phyloP scores from a whole-genome alignment of 2,329 filamentous ascomycete species.

The Aureobasidium leucospermi region DNA sequence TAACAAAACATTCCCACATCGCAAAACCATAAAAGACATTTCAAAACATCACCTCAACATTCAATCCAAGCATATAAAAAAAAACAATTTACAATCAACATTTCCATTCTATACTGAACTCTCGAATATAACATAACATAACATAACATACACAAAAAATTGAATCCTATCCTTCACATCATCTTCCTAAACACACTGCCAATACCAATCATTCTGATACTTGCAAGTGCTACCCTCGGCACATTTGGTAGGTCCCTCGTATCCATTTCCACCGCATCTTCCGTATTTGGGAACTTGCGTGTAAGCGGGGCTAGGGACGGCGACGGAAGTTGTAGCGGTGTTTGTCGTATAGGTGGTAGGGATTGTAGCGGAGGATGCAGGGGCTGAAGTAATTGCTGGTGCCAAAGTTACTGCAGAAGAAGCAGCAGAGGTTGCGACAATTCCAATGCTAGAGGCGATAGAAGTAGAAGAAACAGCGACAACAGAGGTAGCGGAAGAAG shows the following conservation, averaged over 20 bases:
- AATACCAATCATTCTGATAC: slow-evolving; percentile 30
- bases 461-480: too few relatives aligned
- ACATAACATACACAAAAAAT: too few relatives aligned
- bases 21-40: too few relatives aligned
- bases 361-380: not conserved
- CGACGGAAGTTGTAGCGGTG: not conserved
- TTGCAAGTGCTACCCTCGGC: slow-evolving; percentile 28
- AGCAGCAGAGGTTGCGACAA: not conserved
- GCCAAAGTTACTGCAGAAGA: not conserved
- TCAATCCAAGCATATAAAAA: too few relatives aligned
- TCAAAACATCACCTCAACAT: too few relatives aligned
- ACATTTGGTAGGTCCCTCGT: slow-evolving; percentile 28
- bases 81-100: too few relatives aligned
- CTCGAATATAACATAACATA: too few relatives aligned
- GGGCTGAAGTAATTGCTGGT: not conserved
- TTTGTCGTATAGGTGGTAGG: not conserved
- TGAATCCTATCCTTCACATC: too few relatives aligned
- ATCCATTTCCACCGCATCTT: slow-evolving; percentile 31
- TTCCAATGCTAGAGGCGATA: too few relatives aligned
- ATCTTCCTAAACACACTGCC: slow-evolving; percentile 23
- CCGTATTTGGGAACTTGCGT: slow-evolving; percentile 19
- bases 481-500: not conserved
- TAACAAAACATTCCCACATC: too few relatives aligned
- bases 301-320: not conserved
- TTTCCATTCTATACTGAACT: too few relatives aligned